Percentiles rank a stretch among this genome's conserved stretches.
Evolutionary conservation across 75 land plant species (phyloP).

Genomic region (Chamaecyparis obtusa): DNA sequence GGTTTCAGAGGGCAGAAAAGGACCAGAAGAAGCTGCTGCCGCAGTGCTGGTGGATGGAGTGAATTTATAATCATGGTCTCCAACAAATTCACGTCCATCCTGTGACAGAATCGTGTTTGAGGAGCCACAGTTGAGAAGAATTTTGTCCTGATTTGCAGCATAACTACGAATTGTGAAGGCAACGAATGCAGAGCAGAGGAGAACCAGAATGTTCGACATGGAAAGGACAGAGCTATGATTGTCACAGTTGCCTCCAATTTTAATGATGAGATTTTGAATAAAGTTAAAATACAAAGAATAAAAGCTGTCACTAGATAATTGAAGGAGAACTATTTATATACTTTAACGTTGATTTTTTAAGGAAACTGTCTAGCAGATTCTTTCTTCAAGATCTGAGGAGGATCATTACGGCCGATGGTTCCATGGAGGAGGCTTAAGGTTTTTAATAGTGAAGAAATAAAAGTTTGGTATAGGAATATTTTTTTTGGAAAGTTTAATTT

Average conservation of each 20-base stretch:
- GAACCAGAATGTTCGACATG: neutral
- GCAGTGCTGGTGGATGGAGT: neutral
- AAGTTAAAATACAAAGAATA: no score
- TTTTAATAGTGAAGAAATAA: no score
- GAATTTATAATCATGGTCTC: slow-evolving; percentile 10
- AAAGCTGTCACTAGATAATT: no score
- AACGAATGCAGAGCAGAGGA: neutral
- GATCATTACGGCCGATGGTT: no score
- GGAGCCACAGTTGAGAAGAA: neutral
- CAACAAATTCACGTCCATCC: neutral
- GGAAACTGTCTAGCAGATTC: no score
- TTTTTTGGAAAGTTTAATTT: no score
- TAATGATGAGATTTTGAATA: no score
- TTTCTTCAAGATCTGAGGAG: no score
- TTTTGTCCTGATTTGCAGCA: neutral
- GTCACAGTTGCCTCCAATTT: neutral
- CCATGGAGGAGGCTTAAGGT: no score
- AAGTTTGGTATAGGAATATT: no score
- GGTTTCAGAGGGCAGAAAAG: neutral
- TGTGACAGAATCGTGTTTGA: neutral
- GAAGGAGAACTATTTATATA: no score
- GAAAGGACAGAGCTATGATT: neutral
- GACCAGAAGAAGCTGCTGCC: neutral
- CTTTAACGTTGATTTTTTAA: no score
- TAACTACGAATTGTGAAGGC: neutral